Evolutionary conservation across 306 rosid genomes (phyloP).

Genomic region (Castanea mollissima): DNA sequence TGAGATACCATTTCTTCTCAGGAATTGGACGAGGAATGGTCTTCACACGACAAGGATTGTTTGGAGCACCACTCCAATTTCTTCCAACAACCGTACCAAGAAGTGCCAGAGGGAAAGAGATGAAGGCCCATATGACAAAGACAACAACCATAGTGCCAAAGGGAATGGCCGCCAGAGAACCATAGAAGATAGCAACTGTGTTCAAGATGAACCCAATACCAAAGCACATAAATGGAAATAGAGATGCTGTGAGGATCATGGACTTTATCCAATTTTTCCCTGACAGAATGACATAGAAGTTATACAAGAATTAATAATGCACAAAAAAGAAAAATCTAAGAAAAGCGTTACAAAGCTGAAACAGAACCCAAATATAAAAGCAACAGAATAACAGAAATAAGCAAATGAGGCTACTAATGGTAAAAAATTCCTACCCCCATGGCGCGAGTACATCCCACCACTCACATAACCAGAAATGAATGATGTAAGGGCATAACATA

Average conservation of each 20-base stretch:
- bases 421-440: slow-evolving; percentile 62
- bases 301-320: slow-evolving; percentile 10
- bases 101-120: slow-evolving; percentile 98
- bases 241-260: slow-evolving; percentile 96
- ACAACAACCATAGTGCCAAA: slow-evolving; percentile 98
- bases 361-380: slow-evolving; percentile 7
- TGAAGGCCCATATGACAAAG: slow-evolving; percentile 97
- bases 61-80: slow-evolving; percentile 99
- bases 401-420: not conserved
- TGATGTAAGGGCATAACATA: slow-evolving; percentile 97
- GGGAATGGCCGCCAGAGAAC: slow-evolving; percentile 98
- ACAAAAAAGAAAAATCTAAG: slow-evolving; percentile 21
- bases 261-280: slow-evolving; percentile 99
- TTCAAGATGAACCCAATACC: slow-evolving; percentile 94
- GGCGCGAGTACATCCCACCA: slow-evolving; percentile 99
- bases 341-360: slow-evolving; percentile 16
- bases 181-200: slow-evolving; percentile 94
- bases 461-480: slow-evolving; percentile 98
- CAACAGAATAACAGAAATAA: not conserved
- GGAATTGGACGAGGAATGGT: slow-evolving; percentile 99
- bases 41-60: slow-evolving; percentile 97
- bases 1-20: slow-evolving; percentile 99
- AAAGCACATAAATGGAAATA: slow-evolving; percentile 95
- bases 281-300: slow-evolving; percentile 24
- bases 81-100: slow-evolving; percentile 99